These are phyloP conservation scores for Lactifluus piperatus DNA, from an alignment of 768 basidiomycete genomes.

Conservation along the genomic window DNA sequence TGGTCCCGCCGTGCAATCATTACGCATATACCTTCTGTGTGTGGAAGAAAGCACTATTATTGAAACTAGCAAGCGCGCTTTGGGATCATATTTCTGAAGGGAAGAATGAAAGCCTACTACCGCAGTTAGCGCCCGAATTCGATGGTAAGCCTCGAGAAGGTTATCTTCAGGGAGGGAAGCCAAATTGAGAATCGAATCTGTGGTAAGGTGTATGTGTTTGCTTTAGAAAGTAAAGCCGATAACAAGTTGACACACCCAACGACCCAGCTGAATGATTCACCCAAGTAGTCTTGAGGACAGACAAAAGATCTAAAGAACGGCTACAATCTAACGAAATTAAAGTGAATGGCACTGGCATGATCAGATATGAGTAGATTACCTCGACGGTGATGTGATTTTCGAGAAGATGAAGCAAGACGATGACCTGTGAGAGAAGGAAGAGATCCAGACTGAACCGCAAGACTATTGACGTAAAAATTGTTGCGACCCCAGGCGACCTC, in stretches of 20 bases:
- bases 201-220: not conserved
- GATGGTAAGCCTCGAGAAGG: not conserved
- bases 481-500: too few relatives aligned
- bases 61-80: not conserved
- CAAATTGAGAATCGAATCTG: not conserved
- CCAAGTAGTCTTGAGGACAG: conserved; percentile 26
- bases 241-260: not conserved
- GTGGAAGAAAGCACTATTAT: conserved; percentile 19
- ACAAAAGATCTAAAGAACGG: conserved; percentile 23
- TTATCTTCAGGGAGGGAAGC: not conserved
- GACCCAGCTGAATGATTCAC: conserved; percentile 6
- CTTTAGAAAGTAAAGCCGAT: not conserved
- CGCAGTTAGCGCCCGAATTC: not conserved
- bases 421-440: not conserved
- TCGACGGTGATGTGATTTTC: conserved; percentile 32
- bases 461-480: not conserved
- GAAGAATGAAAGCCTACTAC: not conserved
- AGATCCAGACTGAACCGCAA: not conserved
- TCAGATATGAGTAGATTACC: conserved; percentile 28
- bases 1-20: conserved; percentile 26
- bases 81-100: not conserved
- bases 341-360: conserved; percentile 21
- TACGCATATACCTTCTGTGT: conserved; percentile 27
- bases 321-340: conserved; percentile 4
- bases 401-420: too few relatives aligned